phyloP scores from a whole-genome alignment of 306 rosid genomes.

The Quercus glauca region DNA sequence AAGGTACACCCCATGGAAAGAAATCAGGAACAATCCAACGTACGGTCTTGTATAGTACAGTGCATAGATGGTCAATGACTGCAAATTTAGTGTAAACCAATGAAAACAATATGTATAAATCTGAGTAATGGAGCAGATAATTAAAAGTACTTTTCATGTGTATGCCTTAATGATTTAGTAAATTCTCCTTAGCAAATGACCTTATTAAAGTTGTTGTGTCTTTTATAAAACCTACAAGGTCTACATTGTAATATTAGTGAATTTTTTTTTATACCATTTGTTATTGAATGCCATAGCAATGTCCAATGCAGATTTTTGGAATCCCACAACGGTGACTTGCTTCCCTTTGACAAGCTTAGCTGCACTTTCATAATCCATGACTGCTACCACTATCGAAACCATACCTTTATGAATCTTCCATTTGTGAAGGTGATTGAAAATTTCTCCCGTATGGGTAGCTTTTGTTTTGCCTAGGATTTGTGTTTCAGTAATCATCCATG shows the following conservation, averaged over 20 bases:
- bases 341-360: slow-evolving; percentile 39
- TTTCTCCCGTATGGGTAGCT: not conserved
- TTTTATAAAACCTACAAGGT: too few relatives aligned
- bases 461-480: slow-evolving; percentile 1
- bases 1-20: slow-evolving; percentile 70
- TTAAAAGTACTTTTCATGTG: not conserved
- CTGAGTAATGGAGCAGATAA: not conserved
- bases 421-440: not conserved
- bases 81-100: not conserved
- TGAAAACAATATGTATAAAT: not conserved
- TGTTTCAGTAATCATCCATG: not conserved
- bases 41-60: slow-evolving; percentile 44
- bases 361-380: slow-evolving; percentile 44
- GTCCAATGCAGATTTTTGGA: slow-evolving; percentile 64
- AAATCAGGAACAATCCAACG: slow-evolving; percentile 58
- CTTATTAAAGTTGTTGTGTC: too few relatives aligned
- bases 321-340: slow-evolving; percentile 53
- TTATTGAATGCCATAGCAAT: slow-evolving; percentile 50
- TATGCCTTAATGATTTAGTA: not conserved
- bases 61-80: slow-evolving; percentile 56
- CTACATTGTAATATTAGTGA: not conserved
- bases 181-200: not conserved
- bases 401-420: not conserved
- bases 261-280: slow-evolving; percentile 36
- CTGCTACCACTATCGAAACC: slow-evolving; percentile 12